Base-by-base conservation (phyloP, 2,329 filamentous ascomycete species). In the Coniochaeta prunicola region DNA sequence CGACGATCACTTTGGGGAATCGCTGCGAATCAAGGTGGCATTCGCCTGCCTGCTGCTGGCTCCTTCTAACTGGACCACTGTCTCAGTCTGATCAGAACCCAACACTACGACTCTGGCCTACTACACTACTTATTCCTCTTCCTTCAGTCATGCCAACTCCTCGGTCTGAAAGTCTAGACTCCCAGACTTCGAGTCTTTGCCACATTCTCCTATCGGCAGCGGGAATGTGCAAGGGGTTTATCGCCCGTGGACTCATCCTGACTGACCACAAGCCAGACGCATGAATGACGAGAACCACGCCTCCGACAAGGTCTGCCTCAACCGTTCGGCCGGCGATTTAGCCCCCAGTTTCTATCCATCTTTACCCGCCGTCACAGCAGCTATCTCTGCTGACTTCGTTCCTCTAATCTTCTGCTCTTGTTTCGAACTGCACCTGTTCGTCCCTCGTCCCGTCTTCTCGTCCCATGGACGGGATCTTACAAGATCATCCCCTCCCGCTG, bases 371-470 rank as follows among this genome's bases (percentile, higher is more conserved):
- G 57, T 50, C 58, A 58, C n/a, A 40, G 57, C 54, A 57, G 58
- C 40, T 59, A 42, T 61, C 62, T 61, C 61, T 62, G 64, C 64
- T 17, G 12, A 3, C 26, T 50, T 62, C 63, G 64, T 65, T 64
- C 61, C 61, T 64, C 63, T n/a, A 19, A 30, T 40, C 38, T 40
- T 7, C 3, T 45, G 28, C 56, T 42, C 24, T 57, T 26, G 26
- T 21, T 4, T 45, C 9, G 26, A 38, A 45, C 55, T 17, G 45
- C 36, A 21, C 28, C 9, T 17, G 21, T 33, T 56, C 24, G 26
- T 53, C 24, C 30, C n/a, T 56, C 24, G 26, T 53, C 24, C 30
- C n/a, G 30, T 30, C 15, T 53, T 33, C 48, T 33, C 48, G 48
- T 53, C 26, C 48, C 48, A 31, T 45, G 8, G 38, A 42, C 13